These are phyloP conservation scores for Lentinula detonsa DNA, from an alignment of 768 basidiomycete species.

Conservation along the genomic window DNA sequence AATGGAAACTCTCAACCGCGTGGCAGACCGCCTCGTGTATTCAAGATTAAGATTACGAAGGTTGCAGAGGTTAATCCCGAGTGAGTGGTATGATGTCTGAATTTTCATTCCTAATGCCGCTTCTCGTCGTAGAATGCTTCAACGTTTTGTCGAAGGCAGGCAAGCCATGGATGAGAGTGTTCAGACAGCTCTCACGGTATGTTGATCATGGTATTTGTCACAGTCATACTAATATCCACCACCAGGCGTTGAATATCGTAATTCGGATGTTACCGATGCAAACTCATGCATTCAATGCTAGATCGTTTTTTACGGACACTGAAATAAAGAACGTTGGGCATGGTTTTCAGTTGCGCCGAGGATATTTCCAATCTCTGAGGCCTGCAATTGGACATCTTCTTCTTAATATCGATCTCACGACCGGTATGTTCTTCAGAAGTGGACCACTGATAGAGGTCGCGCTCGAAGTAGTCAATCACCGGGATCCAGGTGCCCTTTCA, in stretches of 20 bases:
- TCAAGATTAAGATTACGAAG: conserved; percentile 47
- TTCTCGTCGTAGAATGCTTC: conserved; percentile 41
- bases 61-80: conserved; percentile 51
- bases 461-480: conserved; percentile 41
- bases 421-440: conserved; percentile 67
- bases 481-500: conserved; percentile 20
- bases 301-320: conserved; percentile 64
- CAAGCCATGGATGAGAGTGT: conserved; percentile 67
- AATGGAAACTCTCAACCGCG: conserved; percentile 29
- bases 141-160: conserved; percentile 54
- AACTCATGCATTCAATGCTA: conserved; percentile 63
- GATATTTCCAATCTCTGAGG: conserved; percentile 76
- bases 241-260: conserved; percentile 66
- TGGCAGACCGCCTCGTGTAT: conserved; percentile 39
- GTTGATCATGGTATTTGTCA: conserved; percentile 6
- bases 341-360: conserved; percentile 71
- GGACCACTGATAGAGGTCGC: conserved; percentile 57
- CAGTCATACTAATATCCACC: not conserved
- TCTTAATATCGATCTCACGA: conserved; percentile 74
- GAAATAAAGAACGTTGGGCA: conserved; percentile 48
- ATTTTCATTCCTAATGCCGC: not conserved
- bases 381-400: conserved; percentile 59
- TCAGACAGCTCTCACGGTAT: conserved; percentile 56
- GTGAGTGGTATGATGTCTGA: conserved; percentile 12
- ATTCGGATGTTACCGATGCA: conserved; percentile 70